Base-by-base conservation (phyloP, 2,329 filamentous ascomycete species). In the Leptographium flavum region DNA sequence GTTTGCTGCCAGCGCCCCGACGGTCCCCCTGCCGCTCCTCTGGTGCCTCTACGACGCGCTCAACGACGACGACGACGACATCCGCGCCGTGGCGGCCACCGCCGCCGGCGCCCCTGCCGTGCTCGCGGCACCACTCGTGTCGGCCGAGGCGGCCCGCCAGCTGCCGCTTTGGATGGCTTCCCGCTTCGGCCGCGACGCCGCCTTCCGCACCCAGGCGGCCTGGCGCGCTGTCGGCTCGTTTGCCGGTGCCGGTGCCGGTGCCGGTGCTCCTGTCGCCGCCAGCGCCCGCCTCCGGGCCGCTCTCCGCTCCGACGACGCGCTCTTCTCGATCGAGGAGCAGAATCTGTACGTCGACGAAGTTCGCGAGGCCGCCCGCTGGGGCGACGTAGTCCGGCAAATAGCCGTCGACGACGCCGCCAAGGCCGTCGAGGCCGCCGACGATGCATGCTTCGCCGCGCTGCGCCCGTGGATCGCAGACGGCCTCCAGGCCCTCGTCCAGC, bases 271-370 rank as follows among this genome's bases (percentile, higher is more conserved):
- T 17, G 2, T 30, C 33, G 5, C 58, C 58, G 56, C 36, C 52
- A 5, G 42, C 64, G 0, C 63, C 66, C 0, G 55, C 56, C 22
- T 42, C 53, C 1, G 56, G 3, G 50, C 57, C 9, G 70, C 73
- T 4, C 58, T 76, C 55, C 61, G 64, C 45, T 66, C 71, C 53
- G 74, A 85, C 56, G 74, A 79, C 50, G 70, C 79, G 4, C 73
- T 98, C 1, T 98, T 98, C 58, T 81, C 75, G 1, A 73, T 87
- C 46, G 92, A 98, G 62, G 88, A 93, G 59, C 87, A 94, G 58
- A 98, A 98, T 58, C 70, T 95, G n/a, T 96, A 86, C 60, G 68
- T 90, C 42, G 90, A 96, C 58, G 80, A 87, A 53, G 75, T 86
- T 6, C 70, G 79, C 40, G 88, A 95, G 59, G 69, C 79, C 4